Base-by-base conservation (phyloP, 2,329 filamentous ascomycete species). In the Orbilia ellipsospora region DNA sequence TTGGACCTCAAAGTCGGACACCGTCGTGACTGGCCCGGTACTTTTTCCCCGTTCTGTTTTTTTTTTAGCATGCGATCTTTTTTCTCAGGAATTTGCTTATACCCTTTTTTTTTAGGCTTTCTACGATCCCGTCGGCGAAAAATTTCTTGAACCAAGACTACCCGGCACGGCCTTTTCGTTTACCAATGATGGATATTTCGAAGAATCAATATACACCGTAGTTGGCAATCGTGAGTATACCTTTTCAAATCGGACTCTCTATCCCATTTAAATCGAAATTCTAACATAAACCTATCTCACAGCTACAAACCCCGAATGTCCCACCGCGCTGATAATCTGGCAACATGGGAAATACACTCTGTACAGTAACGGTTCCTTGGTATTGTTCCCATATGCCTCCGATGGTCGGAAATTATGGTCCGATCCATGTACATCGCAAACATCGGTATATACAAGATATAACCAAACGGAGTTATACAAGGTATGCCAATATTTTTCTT, bases 81-180 rank as follows among this genome's bases (percentile, higher is more conserved):
- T 23, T 65, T 42, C 28, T 26, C 20, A 8, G 52, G 23, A 23
- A 23, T 23, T 18, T 18, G 31, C 51, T 73, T 42, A 54, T 23
- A n/a, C 18, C 44, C 7, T 13, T 16, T 50, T 36, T 36, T 31
- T 48, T 18, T 77, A 92, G 90, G 87, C 85, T 79, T 92, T 92
- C 82, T 92, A 91, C 80, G 87, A 92, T 82, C 88, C 89, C 2
- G 83, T 88, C 61, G 86, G 88, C 67, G 90, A 92, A 79, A 84
- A 84, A 77, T 85, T 92, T 75, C 87, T 88, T 78, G 90, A 92
- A 81, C 90, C 90, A 15, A 83, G 83, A 6, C 84, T 88, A 77
- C 87, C 90, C 0, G 90, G 90, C 23, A 90, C 91, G 77, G 91
- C 90, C 15, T 92, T 91, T 83, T 92, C 90, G 10, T 92, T 92